Evolutionary conservation across 208 protist species (phyloP), one percentile per base, ranked within the genome.

Genomic region (Acanthamoeba healyi): DNA sequence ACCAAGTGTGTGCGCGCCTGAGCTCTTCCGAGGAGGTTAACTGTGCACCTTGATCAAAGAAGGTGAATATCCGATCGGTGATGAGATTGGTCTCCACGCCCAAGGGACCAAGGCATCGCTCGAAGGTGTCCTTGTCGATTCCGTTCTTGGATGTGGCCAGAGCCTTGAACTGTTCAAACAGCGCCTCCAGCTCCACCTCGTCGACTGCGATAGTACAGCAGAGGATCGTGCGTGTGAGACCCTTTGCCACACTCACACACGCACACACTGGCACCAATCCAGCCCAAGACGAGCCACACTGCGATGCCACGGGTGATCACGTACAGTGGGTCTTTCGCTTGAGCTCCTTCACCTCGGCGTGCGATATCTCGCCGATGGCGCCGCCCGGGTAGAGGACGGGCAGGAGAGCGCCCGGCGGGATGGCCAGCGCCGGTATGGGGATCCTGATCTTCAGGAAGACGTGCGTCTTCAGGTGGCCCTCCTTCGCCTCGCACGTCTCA

Each of bases 1-100:
- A 49, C 15, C 34, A 90, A 70, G 24, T 29, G 42, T 90, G n/a
- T 84, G 79, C 17, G 65, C 56, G 51, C 29, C 40, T 44, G 51
- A 17, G 34, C 24, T n/a, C 65, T 88, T 29, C 40, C 65, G 65
- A 36, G 19, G 24, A n/a, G n/a, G n/a, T n/a, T n/a, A n/a, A n/a
- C n/a, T n/a, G 44, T 36, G 46, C 26, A 44, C 93, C 94, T 79
- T 96, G 94, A 51, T 96, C 94, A 70, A 96, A 96, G 70, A 96
- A 96, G 17, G 72, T 92, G 65, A 95, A 96, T 6, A 96, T 96
- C n/a, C 94, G 65, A 42, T 96, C 94, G 40, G 94, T 96, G 63
- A 96, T 89, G 26, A 96, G 56, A 51, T 96, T 96, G 24, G 40
- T 49, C 51, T 94, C 94, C 2, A 96, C 92, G 9, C 94, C 94